Base-by-base conservation (phyloP, 495 filamentous ascomycete genomes). In the Articulospora tetracladia region DNA sequence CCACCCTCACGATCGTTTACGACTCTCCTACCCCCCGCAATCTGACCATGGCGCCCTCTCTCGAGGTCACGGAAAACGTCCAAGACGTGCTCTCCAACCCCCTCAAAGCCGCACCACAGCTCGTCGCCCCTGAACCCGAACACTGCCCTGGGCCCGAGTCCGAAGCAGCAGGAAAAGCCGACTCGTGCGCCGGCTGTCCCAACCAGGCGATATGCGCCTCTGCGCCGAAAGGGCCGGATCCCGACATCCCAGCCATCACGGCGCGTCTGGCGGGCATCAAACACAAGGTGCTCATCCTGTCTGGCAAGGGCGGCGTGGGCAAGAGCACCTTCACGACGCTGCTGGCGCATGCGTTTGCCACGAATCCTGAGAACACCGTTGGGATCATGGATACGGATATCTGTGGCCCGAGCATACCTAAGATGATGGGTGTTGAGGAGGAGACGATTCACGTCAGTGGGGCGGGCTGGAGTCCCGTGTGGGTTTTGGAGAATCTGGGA, bases 341-440 rank as follows among this genome's bases (percentile, higher is more conserved):
- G 58, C 84, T 98, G 0, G 88, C 91, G 12, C 88, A 94, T 66
- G 92, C 86, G 0, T 93, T 98, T 56, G 91, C 95, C 0, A 78
- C 83, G 15, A 88, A 93, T 69, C 81, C 85, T 1, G 83, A 84
- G 11, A 84, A 73, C 20, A 89, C 85, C 11, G 87, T 98, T 4
- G 93, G 93, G 12, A 84, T 98, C 54, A 96, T 97, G 89, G 94
- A 98, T 69, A 93, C 93, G 1, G 94, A 98, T 74, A 94, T 98
- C 62, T 94, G 90, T 72, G 94, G 94, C 0, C 94, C 94, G 0
- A 88, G 83, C 51, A 96, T 98, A 58, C 94, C 94, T 0, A 95
- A 95, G 75, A 97, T 98, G 95, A 90, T 98, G 84, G 94, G 95
- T 20, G 93, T 97, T 1, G 91, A 97, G 73, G 70, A 82, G 3